Evolutionary conservation across 2,329 filamentous ascomycete genomes (phyloP).

Genomic region (Fusarium sarcochroum): DNA sequence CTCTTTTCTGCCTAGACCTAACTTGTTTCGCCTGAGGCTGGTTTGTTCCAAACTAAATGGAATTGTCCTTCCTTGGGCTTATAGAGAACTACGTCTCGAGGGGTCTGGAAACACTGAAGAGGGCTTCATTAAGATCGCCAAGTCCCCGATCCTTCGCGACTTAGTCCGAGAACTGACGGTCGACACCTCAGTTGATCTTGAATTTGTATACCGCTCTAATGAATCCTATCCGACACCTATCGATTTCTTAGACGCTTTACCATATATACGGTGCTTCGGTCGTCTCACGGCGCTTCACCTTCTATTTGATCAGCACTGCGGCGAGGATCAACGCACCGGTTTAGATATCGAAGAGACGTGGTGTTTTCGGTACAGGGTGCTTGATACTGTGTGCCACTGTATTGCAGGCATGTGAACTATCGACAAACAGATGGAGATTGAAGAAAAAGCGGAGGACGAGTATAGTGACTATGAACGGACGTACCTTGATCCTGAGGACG

Average conservation of each 20-base stretch:
- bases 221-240: not conserved
- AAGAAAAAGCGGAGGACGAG: not conserved
- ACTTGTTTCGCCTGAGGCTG: slow-evolving; percentile 11
- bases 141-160: slow-evolving; percentile 18
- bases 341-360: slow-evolving; percentile 16
- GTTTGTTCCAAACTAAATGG: not conserved
- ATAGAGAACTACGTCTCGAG: slow-evolving; percentile 1
- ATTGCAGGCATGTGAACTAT: slow-evolving; percentile 22
- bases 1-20: slow-evolving; percentile 6
- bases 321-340: not conserved
- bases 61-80: slow-evolving; percentile 1
- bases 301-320: slow-evolving; percentile 18
- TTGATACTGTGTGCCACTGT: slow-evolving; percentile 30
- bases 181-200: slow-evolving; percentile 24
- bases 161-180: slow-evolving; percentile 29
- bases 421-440: slow-evolving; percentile 13
- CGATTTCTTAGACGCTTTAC: slow-evolving; percentile 22
- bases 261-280: slow-evolving; percentile 19
- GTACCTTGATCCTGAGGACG: not conserved
- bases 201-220: not conserved
- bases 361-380: slow-evolving; percentile 12
- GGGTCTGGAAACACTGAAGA: slow-evolving; percentile 5
- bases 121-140: slow-evolving; percentile 28
- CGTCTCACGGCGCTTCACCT: slow-evolving; percentile 13
- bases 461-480: not conserved